A percentile compares a stretch with the other conserved stretches of the same genome.
These are phyloP conservation scores for Papilionanthe hybrid DNA, from an alignment of 116 monocot genomes.

Conservation along the genomic window DNA sequence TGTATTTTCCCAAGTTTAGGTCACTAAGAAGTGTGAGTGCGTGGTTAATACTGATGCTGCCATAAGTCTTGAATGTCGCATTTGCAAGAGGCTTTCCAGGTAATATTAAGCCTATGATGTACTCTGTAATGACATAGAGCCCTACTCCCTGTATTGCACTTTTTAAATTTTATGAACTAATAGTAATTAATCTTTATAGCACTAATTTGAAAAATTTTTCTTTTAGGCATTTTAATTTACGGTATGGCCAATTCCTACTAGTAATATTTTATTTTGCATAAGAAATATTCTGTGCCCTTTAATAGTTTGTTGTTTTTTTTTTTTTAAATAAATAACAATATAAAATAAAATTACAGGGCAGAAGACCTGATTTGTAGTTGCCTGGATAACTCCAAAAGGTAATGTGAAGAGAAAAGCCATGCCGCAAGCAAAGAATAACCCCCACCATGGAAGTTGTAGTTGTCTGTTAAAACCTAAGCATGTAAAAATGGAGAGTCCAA, in stretches of 20 bases:
- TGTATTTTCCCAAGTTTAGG: slow-evolving; percentile 51
- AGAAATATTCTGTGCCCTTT: not conserved
- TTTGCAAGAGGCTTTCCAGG: slow-evolving; percentile 46
- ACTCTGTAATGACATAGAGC: slow-evolving; percentile 33
- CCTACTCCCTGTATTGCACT: slow-evolving; percentile 22
- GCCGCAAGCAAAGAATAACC: slow-evolving; percentile 28
- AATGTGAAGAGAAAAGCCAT: slow-evolving; percentile 52
- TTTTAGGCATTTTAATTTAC: no score
- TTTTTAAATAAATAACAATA: not conserved
- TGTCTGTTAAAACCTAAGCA: slow-evolving; percentile 27
- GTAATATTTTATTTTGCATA: no score
- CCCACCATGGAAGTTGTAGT: slow-evolving; percentile 58
- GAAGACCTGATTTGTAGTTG: slow-evolving; percentile 47
- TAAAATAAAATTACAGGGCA: not conserved
- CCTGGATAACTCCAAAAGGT: slow-evolving; percentile 41
- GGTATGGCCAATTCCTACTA: no score
- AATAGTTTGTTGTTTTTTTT: not conserved
- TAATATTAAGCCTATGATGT: slow-evolving; percentile 25
- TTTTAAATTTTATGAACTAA: not conserved
- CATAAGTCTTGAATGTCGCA: slow-evolving; percentile 44
- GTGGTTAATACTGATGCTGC: slow-evolving; percentile 33
- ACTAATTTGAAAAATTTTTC: no score
- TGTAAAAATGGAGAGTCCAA: slow-evolving; percentile 24
- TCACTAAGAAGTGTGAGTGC: slow-evolving; percentile 35
- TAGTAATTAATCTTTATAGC: no score